A percentile compares a stretch with the other conserved stretches of the same genome.
These are phyloP conservation scores for Suillus placidus DNA, from an alignment of 768 basidiomycete genomes.

Conservation along the genomic window DNA sequence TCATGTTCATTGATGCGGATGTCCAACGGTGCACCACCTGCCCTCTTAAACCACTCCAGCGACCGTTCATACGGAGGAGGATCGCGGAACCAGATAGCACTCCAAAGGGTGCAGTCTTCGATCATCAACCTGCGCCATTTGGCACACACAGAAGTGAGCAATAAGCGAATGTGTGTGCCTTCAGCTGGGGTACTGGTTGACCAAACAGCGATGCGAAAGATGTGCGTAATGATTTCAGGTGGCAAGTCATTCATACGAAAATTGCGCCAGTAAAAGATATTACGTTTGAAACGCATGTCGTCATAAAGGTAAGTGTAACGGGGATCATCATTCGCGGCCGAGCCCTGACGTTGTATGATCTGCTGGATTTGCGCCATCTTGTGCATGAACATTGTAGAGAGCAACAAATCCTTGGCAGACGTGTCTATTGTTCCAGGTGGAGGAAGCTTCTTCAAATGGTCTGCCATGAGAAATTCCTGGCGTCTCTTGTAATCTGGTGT, in stretches of 20 bases:
- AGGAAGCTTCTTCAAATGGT: slow-evolving; percentile 6
- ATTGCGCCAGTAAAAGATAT: slow-evolving; percentile 38
- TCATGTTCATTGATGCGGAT: slow-evolving; percentile 58
- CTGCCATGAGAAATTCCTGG: slow-evolving; percentile 1
- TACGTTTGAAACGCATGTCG: slow-evolving; percentile 19
- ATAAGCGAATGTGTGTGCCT: slow-evolving; percentile 45
- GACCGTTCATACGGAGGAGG: slow-evolving; percentile 52
- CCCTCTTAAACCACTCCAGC: slow-evolving; percentile 58
- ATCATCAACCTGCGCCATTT: slow-evolving; percentile 55
- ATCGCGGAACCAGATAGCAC: slow-evolving; percentile 65
- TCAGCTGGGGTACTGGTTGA: slow-evolving; percentile 39
- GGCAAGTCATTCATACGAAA: slow-evolving; percentile 69
- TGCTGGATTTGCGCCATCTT: slow-evolving; percentile 1
- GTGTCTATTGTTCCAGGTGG: slow-evolving; percentile 4
- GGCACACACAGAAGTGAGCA: slow-evolving; percentile 61
- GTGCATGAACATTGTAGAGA: neutral
- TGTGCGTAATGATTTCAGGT: slow-evolving; percentile 62
- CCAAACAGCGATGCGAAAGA: slow-evolving; percentile 66
- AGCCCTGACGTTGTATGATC: neutral
- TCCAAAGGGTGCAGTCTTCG: slow-evolving; percentile 59
- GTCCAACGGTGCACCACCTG: slow-evolving; percentile 57
- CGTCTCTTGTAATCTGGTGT: slow-evolving; percentile 5
- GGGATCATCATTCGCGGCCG: neutral
- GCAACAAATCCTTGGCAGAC: neutral
- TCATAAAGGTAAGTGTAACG: slow-evolving; percentile 4